Evolutionary conservation across 352 stramenopile genomes (phyloP).

Genomic region (Pythium dissotocum): DNA sequence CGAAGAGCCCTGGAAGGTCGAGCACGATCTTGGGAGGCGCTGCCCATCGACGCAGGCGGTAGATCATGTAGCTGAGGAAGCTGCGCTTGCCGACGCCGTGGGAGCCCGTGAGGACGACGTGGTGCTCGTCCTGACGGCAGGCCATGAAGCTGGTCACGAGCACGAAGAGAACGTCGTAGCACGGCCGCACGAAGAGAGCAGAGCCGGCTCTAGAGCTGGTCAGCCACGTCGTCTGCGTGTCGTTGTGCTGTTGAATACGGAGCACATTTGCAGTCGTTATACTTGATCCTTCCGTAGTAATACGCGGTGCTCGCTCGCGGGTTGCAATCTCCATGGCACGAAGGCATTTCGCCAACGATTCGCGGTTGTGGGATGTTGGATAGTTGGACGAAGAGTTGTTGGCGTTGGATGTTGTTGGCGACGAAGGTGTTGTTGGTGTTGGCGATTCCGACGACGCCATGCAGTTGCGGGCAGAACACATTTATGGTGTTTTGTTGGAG

Average conservation of each 20-base stretch:
- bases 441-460: background rate
- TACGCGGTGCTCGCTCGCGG: background rate
- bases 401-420: background rate
- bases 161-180: conserved; percentile 8
- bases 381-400: background rate
- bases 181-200: conserved; percentile 19
- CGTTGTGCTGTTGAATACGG: background rate
- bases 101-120: conserved; percentile 38
- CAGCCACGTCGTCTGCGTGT: conserved; percentile 1
- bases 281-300: background rate
- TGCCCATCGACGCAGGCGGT: conserved; percentile 18
- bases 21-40: conserved; percentile 34
- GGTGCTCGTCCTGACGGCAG: conserved; percentile 7
- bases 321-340: background rate
- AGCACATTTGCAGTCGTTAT: background rate
- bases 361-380: background rate
- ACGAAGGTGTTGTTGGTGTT: background rate
- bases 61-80: conserved; percentile 41
- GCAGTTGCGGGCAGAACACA: background rate
- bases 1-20: conserved; percentile 34
- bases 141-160: conserved; percentile 16
- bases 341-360: conserved; percentile 7
- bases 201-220: background rate
- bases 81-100: conserved; percentile 40
- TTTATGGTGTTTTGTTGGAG: background rate